A percentile compares a stretch with the other conserved stretches of the same genome.
Conservation (phyloP, 2,329 filamentous ascomycete species). For the Colletotrichum cereale region DNA sequence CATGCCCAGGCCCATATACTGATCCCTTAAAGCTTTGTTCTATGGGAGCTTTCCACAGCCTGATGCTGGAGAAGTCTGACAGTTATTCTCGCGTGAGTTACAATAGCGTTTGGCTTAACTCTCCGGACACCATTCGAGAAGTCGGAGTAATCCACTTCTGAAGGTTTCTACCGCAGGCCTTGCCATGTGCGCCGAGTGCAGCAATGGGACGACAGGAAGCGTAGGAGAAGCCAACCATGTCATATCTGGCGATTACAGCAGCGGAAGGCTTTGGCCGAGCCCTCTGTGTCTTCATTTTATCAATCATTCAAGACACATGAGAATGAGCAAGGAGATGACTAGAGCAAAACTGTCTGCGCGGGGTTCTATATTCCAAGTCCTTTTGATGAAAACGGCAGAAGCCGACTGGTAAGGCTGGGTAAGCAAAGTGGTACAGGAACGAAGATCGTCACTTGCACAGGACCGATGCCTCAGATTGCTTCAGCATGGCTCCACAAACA, state of each 20-base stretch:
- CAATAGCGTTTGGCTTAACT: constrained; percentile 13
- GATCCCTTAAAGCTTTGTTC: constrained; percentile 10
- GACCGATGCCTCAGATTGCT: background rate
- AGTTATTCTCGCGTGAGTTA: background rate
- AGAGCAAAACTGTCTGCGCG: constrained; percentile 22
- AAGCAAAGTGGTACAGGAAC: background rate
- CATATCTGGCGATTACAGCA: constrained; percentile 1
- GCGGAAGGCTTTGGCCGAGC: background rate
- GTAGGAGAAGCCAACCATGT: background rate
- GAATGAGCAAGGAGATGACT: background rate
- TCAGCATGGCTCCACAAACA: background rate
- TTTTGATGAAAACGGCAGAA: background rate
- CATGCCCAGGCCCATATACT: constrained; percentile 9
- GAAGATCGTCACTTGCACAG: background rate
- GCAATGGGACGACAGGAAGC: background rate
- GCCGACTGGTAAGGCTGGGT: constrained; percentile 18
- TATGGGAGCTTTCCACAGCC: background rate
- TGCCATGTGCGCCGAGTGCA: background rate
- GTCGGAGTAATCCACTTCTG: background rate
- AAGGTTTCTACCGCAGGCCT: background rate
- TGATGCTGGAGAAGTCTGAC: background rate
- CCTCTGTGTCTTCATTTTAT: constrained; percentile 4
- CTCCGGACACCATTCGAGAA: background rate
- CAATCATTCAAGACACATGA: constrained; percentile 17
- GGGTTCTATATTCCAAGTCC: background rate